Evolutionary conservation across 2,329 filamentous ascomycete genomes (phyloP).

Genomic region (Chalaropsis thielavioides): DNA sequence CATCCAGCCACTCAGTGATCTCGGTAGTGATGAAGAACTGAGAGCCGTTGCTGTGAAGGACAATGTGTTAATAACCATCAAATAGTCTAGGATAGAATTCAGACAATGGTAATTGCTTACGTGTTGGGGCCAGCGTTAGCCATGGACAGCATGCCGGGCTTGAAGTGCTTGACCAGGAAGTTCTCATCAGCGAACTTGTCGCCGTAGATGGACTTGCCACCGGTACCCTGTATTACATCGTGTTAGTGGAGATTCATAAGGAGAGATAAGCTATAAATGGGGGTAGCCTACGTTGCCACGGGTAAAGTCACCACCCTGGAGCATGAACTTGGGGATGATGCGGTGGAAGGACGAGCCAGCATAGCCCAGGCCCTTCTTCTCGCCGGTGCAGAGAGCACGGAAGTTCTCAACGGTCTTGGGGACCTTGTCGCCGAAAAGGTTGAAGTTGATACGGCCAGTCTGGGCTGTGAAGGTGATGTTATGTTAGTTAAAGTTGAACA

Average conservation of each 20-base stretch:
- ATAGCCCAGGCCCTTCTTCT: constrained; percentile 76
- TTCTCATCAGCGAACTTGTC: constrained; percentile 93
- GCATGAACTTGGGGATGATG: constrained; percentile 87
- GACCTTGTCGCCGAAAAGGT: constrained; percentile 71
- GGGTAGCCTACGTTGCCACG: constrained; percentile 59
- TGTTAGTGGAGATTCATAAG: constrained; percentile 1
- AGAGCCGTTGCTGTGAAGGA: constrained; percentile 68
- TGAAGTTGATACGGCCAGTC: constrained; percentile 70
- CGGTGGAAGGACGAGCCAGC: constrained; percentile 76
- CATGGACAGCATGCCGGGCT: constrained; percentile 77
- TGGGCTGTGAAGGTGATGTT: constrained; percentile 39
- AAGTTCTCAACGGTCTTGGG: constrained; percentile 84
- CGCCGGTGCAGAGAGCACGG: constrained; percentile 63
- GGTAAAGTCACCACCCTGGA: constrained; percentile 93
- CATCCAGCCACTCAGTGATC: constrained; percentile 70
- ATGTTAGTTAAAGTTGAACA: neutral
- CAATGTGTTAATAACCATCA: neutral
- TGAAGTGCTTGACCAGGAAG: constrained; percentile 61
- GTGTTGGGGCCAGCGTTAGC: constrained; percentile 93
- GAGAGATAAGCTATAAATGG: no score
- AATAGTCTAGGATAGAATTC: neutral
- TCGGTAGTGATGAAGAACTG: constrained; percentile 98
- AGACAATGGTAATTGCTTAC: constrained; percentile 30
- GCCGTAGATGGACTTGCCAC: constrained; percentile 87
- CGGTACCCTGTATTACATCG: constrained; percentile 50